These are phyloP conservation scores for Colletotrichum salicis DNA, from an alignment of 2,329 filamentous ascomycete genomes.

Conservation along the genomic window DNA sequence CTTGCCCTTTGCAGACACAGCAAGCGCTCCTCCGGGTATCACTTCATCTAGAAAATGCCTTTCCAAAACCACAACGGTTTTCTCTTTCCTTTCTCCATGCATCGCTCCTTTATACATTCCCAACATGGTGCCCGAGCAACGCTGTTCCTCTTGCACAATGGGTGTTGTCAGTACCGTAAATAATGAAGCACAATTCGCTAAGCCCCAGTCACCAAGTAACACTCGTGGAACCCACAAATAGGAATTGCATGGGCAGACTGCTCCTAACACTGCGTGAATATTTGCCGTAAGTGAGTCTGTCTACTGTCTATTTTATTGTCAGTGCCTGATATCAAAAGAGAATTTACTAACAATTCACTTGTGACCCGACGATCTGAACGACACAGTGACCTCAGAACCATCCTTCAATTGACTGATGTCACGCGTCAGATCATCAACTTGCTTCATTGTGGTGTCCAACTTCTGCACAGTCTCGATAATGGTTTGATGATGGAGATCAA, in stretches of 20 bases:
- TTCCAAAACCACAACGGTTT: no score
- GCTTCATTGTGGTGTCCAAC: background rate
- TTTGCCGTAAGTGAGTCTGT: background rate
- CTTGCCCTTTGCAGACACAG: background rate
- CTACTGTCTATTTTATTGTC: background rate
- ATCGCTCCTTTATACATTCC: no score
- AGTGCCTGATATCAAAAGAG: background rate
- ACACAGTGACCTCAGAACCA: constrained; percentile 14
- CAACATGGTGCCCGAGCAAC: no score
- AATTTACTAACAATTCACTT: background rate
- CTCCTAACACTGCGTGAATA: background rate
- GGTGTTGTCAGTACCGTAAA: no score
- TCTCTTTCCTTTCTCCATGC: no score
- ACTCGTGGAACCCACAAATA: no score
- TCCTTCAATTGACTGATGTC: constrained; percentile 4
- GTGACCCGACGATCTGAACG: constrained; percentile 10
- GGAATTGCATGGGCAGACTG: background rate
- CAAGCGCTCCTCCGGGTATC: no score
- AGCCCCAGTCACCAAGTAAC: background rate
- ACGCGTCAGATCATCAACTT: background rate
- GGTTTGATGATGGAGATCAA: constrained; percentile 14
- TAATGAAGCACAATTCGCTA: background rate
- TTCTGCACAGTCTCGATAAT: background rate
- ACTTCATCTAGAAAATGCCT: no score
- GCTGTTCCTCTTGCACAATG: no score